A percentile compares a stretch with the other conserved stretches of the same genome.
Conservation (phyloP, 140 eudicot genomes). For the Stevia rebaudiana region DNA sequence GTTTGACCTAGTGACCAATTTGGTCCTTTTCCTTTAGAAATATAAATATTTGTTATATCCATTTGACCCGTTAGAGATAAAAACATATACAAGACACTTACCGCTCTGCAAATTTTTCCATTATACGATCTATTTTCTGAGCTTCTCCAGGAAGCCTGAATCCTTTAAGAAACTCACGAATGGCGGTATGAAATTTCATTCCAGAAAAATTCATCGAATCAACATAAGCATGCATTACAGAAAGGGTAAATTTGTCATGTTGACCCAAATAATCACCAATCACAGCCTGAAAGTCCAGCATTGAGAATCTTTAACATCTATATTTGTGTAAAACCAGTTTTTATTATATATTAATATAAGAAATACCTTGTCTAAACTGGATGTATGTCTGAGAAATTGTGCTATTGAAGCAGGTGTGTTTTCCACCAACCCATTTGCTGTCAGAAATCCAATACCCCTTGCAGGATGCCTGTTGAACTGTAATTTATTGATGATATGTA, state of each 20-base stretch:
- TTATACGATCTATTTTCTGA: conserved; percentile 49
- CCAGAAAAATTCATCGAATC: conserved; percentile 43
- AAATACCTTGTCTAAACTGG: conserved; percentile 43
- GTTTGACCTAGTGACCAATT: not conserved
- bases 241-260: conserved; percentile 41
- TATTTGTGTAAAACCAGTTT: not conserved
- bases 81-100: conserved; percentile 27
- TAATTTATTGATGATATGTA: conserved; percentile 11
- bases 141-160: conserved; percentile 58
- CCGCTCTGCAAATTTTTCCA: conserved; percentile 68
- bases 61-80: conserved; percentile 4
- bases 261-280: conserved; percentile 58
- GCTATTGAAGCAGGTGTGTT: conserved; percentile 41
- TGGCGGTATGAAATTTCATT: conserved; percentile 48
- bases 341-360: conserved; percentile 10
- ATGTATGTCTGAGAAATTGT: conserved; percentile 39
- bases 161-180: conserved; percentile 45
- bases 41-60: not conserved
- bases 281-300: conserved; percentile 41
- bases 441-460: conserved; percentile 46
- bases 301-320: conserved; percentile 5
- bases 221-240: conserved; percentile 55
- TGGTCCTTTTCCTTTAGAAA: not conserved
- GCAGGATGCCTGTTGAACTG: conserved; percentile 59
- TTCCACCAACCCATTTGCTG: conserved; percentile 37